Evolutionary conservation across 1,284 basidiomycete genomes (phyloP), one percentile per base, ranked within the genome.

Genomic region (Inonotus obliquus): DNA sequence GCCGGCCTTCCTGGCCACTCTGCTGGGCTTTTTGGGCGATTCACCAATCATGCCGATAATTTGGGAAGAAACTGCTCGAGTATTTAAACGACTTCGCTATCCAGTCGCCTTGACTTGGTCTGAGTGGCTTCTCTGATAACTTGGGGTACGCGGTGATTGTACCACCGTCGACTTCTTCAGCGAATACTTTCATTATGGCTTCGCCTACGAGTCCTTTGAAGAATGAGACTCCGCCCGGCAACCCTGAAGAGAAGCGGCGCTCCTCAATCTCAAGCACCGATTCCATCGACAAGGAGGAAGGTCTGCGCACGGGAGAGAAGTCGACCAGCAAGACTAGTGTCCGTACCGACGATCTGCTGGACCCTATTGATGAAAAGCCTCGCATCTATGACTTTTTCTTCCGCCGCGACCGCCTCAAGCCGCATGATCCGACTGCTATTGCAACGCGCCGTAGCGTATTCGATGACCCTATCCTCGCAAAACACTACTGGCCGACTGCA

Each of bases 371-470:
- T 17, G 64, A 60, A 27, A 54, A 48, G n/a, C 55, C 65, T 17
- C 41, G 61, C 21, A 48, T 65, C 11, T 64, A 59, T 2, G 67
- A 69, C 54, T 52, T 60, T 25, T 48, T 69, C 7, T 54, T 68
- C 45, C 47, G 64, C 14, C 64, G 67, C 29, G 54, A 65, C 35
- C n/a, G 44, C 55, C 64, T 48, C 59, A 65, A 58, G 27, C 62
- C 64, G 7, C 29, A 67, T 3, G 75, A 79, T 64, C 69, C 73
- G 23, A 79, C 84, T 63, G 71, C 74, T 38, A 75, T 84, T 56
- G 83, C 84, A 2, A 85, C 84, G 23, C 78, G 76, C 39, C 77
- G 77, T 1, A 81, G 79, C 4, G 81, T 85, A 3, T 86, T 76
- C 66, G 84, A 86, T 64, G 83, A 87, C 65, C 80, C 83, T 2